Evolutionary conservation across 169 alveolate species (phyloP), one percentile per base, ranked within the genome.

Genomic region (Plasmodium vivax): DNA sequence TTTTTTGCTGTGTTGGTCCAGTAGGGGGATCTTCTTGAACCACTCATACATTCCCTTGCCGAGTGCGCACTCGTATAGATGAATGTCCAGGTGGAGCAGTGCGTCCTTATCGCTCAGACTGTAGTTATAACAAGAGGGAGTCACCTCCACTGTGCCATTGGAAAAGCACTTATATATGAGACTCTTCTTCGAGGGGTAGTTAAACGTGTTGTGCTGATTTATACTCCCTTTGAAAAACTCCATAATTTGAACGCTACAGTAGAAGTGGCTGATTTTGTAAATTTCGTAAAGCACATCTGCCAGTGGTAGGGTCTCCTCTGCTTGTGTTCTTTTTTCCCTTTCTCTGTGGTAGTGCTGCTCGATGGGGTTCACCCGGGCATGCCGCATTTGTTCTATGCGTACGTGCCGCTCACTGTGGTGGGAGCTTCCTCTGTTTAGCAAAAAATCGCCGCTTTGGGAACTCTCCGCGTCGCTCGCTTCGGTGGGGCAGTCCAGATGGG

Each of bases 201-300:
- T 77, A 62, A 56, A 88, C 10, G 90, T 62, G 16, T 88, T 80
- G 38, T 88, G 80, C 27, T 88, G 90, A 88, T 88, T 88, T 47
- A 88, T 62, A 43, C 90, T 80, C 5, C 83, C 83, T 88, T 80
- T 88, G 8, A 79, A 58, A 80, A 79, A 88, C 56, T 88, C 94
- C 51, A 88, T 6, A 14, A 88, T 62, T 74, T 80, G 90, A 2
- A 62, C 54, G 62, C 47, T 80, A 74, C 94, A 88, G 80, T 88
- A 88, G 62, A 88, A 88, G 82, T 88, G 88, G 43, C 94, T 79
- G 45, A 36, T 34, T 81, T 27, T 88, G 83, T 88, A 88, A 12
- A 88, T 88, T 62, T 80, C 94, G 74, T 88, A 80, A 30, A 43
- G 71, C 27, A 88, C 51, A 23, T 88, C 94, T 38, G 56, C 32